Conservation (phyloP, 2,329 filamentous ascomycete species). For the Colletotrichum costaricense region DNA sequence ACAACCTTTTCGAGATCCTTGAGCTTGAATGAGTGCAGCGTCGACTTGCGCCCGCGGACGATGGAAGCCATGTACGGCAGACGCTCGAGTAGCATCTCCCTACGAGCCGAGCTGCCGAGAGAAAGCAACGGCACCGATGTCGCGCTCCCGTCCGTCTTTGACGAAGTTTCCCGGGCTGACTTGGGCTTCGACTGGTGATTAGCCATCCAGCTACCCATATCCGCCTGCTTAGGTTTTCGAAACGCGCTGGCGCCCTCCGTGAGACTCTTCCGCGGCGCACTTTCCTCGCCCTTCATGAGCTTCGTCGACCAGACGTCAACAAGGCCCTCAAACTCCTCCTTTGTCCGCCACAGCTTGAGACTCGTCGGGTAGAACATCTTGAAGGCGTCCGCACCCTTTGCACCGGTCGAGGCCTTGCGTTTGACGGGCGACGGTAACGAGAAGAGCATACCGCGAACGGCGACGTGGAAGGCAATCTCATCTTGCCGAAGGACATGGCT, state of each 20-base stretch:
- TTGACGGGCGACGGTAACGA: constrained; percentile 88
- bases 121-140: constrained; percentile 62
- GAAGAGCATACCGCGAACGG: constrained; percentile 87
- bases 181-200: constrained; percentile 35
- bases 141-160: constrained; percentile 33
- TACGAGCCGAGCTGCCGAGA: constrained; percentile 73
- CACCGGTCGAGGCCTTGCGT: constrained; percentile 62
- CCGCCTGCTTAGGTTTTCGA: constrained; percentile 50
- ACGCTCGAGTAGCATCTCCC: constrained; percentile 84
- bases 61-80: constrained; percentile 88
- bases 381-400: constrained; percentile 70
- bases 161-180: not conserved
- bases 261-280: constrained; percentile 49
- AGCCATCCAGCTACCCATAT: constrained; percentile 42
- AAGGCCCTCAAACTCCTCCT: constrained; percentile 82
- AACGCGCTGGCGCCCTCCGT: constrained; percentile 62
- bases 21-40: constrained; percentile 50
- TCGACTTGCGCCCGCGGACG: constrained; percentile 53
- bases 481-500: constrained; percentile 88
- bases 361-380: constrained; percentile 95
- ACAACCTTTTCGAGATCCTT: constrained; percentile 76
- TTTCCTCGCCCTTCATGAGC: constrained; percentile 66
- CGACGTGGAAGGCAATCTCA: constrained; percentile 93
- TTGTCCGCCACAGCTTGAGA: constrained; percentile 83
- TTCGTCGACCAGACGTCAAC: constrained; percentile 76